phyloP scores from a whole-genome alignment of 441 rosid species.

The Manihot esculenta region DNA sequence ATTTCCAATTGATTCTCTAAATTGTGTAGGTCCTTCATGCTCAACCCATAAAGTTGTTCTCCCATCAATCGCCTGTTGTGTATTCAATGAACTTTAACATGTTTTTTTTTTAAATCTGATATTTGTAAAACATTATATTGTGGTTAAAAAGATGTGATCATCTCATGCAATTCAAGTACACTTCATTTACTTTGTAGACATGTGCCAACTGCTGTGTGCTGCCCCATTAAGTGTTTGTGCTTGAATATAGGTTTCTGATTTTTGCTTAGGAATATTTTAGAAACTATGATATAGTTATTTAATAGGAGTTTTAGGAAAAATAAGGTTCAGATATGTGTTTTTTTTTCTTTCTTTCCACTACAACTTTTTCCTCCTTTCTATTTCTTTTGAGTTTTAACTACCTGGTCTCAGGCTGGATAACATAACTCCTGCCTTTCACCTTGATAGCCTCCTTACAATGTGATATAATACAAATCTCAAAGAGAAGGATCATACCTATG shows the following conservation, averaged over 20 bases:
- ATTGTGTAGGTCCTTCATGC: conserved; percentile 40
- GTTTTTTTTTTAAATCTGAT: not conserved
- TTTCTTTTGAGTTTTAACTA: conserved; percentile 6
- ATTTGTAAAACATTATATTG: not conserved
- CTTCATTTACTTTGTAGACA: not conserved
- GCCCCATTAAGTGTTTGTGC: conserved; percentile 1
- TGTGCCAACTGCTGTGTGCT: not conserved
- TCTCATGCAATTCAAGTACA: not conserved
- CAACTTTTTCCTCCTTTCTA: not conserved
- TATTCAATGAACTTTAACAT: not conserved
- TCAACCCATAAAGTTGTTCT: conserved; percentile 48
- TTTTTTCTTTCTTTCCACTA: not conserved
- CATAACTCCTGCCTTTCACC: not conserved
- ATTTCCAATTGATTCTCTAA: conserved; percentile 50
- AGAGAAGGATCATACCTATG: conserved; percentile 36
- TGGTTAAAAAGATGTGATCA: conserved; percentile 1
- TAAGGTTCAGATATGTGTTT: not conserved
- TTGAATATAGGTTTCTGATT: not conserved
- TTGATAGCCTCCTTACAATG: not conserved
- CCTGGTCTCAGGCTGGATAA: not conserved
- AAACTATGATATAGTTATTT: not conserved
- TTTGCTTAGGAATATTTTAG: not conserved
- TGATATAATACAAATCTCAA: not conserved
- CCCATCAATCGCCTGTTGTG: conserved; percentile 49
- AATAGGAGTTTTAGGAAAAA: not conserved